Conservation (phyloP, 2,329 filamentous ascomycete species). For the Xylariales sp. region DNA sequence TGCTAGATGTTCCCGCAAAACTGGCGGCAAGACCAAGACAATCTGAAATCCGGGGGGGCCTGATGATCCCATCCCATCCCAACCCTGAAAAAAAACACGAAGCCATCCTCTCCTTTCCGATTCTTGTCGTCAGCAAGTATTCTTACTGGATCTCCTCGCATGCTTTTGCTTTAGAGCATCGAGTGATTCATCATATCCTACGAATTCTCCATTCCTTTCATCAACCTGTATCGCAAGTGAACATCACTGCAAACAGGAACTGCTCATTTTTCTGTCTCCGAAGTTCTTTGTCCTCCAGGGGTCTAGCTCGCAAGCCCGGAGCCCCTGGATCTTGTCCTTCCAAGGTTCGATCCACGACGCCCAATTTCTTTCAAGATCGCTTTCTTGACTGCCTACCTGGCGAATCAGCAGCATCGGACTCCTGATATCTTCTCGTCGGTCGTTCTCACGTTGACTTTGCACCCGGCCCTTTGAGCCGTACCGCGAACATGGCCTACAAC, state of each 20-base stretch:
- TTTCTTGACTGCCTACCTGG: no score
- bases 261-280: constrained; percentile 4
- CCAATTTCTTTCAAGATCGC: no score
- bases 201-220: constrained; percentile 3
- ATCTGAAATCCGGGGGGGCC: constrained; percentile 4
- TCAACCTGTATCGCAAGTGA: no score
- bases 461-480: constrained; percentile 14
- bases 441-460: constrained; percentile 4
- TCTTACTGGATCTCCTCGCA: not conserved
- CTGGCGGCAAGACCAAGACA: constrained; percentile 2
- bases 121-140: not conserved
- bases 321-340: constrained; percentile 6
- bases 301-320: constrained; percentile 3
- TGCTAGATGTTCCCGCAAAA: constrained; percentile 8
- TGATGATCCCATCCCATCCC: constrained; percentile 7
- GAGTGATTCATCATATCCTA: constrained; percentile 3
- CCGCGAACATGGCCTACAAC: constrained; percentile 58
- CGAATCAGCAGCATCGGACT: no score
- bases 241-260: constrained; percentile 3
- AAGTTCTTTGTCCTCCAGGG: constrained; percentile 8
- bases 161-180: constrained; percentile 3
- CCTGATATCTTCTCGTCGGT: not conserved
- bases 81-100: constrained; percentile 11
- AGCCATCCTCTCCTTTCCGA: constrained; percentile 2
- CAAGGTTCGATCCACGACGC: no score